Evolutionary conservation across 352 stramenopile genomes (phyloP).

Genomic region (Phytopythium sindhum): DNA sequence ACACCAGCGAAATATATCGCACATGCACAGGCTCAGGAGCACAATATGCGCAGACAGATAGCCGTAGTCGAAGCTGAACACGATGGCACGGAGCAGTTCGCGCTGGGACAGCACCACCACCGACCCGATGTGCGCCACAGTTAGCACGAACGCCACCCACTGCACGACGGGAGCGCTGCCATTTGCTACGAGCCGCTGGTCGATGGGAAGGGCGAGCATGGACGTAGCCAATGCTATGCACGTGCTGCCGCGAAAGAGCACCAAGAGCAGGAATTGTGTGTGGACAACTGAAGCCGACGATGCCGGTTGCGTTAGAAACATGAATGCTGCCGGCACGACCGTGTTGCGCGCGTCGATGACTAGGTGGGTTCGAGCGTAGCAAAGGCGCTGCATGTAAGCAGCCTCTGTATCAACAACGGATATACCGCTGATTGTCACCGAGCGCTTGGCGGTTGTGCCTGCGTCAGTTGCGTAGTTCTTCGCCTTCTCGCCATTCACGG

Average conservation of each 20-base stretch:
- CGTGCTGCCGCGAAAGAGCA: background rate
- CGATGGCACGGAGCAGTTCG: background rate
- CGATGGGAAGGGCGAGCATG: background rate
- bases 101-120: background rate
- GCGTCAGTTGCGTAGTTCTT: background rate
- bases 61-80: background rate
- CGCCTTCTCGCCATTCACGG: background rate
- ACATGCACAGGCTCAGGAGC: background rate
- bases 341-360: background rate
- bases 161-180: background rate
- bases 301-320: background rate
- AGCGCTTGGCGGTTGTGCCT: background rate
- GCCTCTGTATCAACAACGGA: background rate
- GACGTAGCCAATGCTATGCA: background rate
- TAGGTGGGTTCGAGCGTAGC: background rate
- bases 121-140: background rate
- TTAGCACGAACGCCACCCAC: background rate
- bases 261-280: background rate
- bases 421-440: background rate
- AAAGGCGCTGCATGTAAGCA: background rate
- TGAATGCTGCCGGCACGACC: background rate
- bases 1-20: background rate
- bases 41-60: slow-evolving; percentile 1
- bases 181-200: background rate
- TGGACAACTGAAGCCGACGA: background rate